These are phyloP conservation scores for Fraxinus greggii DNA, from an alignment of 305 asterid genomes.

Conservation along the genomic window DNA sequence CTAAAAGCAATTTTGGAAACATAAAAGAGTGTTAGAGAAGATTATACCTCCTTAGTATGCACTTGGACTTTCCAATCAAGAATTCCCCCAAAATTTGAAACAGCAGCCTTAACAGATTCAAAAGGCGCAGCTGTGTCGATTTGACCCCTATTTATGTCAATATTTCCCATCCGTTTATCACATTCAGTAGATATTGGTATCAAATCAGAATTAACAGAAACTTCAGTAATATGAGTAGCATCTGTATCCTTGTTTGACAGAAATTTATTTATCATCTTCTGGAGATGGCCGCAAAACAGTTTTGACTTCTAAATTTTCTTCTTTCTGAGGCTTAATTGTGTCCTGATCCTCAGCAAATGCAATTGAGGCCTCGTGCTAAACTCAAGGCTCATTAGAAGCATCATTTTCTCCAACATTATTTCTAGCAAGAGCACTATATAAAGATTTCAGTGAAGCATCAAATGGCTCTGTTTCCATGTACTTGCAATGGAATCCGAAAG, in stretches of 20 bases:
- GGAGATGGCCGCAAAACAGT: constrained; percentile 32
- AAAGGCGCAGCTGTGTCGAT: constrained; percentile 86
- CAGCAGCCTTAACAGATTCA: constrained; percentile 92
- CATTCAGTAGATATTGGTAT: constrained; percentile 22
- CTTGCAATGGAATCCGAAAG: constrained; percentile 23
- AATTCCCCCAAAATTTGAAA: constrained; percentile 91
- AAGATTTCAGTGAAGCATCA: constrained; percentile 20
- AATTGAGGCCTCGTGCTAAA: constrained; percentile 15
- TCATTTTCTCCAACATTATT: constrained; percentile 5
- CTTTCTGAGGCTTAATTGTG: constrained; percentile 16
- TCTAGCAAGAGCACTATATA: not conserved
- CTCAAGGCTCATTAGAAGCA: constrained; percentile 32
- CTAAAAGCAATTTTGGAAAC: not conserved
- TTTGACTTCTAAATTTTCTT: constrained; percentile 26
- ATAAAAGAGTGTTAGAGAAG: not conserved
- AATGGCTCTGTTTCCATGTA: constrained; percentile 22
- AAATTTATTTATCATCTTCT: constrained; percentile 32
- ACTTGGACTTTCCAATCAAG: constrained; percentile 97
- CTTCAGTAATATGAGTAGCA: constrained; percentile 35
- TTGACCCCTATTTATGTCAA: constrained; percentile 34
- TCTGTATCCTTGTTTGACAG: constrained; percentile 28
- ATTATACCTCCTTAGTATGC: constrained; percentile 82
- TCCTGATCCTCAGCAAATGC: not conserved
- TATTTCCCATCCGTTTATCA: constrained; percentile 29
- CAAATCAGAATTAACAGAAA: constrained; percentile 32